These are phyloP conservation scores for Aspergillus avenaceus DNA, from an alignment of 495 filamentous ascomycete genomes.

Conservation along the genomic window DNA sequence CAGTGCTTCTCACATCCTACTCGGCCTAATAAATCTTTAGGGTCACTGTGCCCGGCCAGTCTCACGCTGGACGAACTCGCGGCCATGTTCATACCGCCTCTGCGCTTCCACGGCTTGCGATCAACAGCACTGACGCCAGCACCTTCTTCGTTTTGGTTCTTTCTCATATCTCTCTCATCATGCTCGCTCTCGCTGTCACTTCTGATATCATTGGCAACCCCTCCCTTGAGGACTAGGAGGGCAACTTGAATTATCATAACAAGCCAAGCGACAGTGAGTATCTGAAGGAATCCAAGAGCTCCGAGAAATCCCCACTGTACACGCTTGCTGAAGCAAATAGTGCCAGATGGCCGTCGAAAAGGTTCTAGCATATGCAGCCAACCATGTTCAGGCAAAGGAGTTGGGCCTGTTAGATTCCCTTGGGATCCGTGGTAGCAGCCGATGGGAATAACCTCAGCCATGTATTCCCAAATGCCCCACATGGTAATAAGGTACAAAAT, in stretches of 20 bases:
- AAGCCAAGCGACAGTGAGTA: constrained; percentile 73
- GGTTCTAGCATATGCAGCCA: constrained; percentile 56
- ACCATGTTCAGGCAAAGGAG: constrained; percentile 43
- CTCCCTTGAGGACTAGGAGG: constrained; percentile 61
- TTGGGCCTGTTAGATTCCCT: constrained; percentile 36
- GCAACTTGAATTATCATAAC: constrained; percentile 71
- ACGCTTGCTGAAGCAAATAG: constrained; percentile 60
- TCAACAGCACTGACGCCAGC: not conserved
- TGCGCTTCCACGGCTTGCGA: not conserved
- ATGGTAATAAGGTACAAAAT: constrained; percentile 62
- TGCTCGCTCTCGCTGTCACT: constrained; percentile 54
- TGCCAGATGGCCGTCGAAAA: constrained; percentile 56
- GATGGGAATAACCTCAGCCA: constrained; percentile 47
- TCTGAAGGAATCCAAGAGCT: constrained; percentile 66
- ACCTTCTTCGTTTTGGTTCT: not conserved
- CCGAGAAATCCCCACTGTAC: constrained; percentile 64
- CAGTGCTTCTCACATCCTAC: constrained; percentile 62
- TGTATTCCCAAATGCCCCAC: constrained; percentile 62
- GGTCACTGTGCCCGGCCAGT: constrained; percentile 55
- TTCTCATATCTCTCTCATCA: constrained; percentile 49
- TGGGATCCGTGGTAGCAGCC: constrained; percentile 58
- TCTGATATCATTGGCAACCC: constrained; percentile 67
- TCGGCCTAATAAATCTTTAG: constrained; percentile 58
- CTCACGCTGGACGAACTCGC: constrained; percentile 13
- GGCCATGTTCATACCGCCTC: not conserved